phyloP scores from a whole-genome alignment of 169 alveolate species.

The Perkinsus olseni region DNA sequence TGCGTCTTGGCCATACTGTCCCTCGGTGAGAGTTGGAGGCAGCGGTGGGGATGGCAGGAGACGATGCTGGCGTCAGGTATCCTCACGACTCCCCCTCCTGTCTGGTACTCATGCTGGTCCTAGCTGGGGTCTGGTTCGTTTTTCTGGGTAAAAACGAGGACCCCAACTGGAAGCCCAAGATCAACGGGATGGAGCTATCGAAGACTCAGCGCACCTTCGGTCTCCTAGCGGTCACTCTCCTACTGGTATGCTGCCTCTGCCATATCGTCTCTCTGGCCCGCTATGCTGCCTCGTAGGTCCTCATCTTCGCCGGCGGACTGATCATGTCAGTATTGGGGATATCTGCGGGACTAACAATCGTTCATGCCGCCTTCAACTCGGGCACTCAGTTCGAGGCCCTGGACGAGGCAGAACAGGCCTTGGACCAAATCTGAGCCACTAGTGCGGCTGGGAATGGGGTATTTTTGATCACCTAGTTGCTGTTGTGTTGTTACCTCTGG shows the following conservation, averaged over 20 bases:
- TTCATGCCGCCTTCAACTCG: not conserved
- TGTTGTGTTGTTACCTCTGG: too few species aligned
- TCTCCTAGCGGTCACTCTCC: not conserved
- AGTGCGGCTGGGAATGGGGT: not conserved
- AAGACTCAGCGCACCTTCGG: not conserved
- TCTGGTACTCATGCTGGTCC: not conserved
- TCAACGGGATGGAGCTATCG: not conserved
- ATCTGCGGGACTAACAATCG: not conserved
- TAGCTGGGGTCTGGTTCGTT: not conserved
- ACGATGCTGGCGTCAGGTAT: not conserved
- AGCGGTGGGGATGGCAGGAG: too few species aligned
- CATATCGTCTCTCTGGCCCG: not conserved
- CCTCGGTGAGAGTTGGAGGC: not conserved
- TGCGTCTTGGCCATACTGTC: not conserved
- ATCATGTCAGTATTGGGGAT: not conserved
- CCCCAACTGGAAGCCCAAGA: not conserved
- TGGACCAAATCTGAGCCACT: not conserved
- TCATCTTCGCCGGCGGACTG: not conserved
- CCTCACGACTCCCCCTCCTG: not conserved
- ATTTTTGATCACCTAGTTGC: not conserved
- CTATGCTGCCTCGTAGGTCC: not conserved
- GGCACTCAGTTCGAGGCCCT: not conserved
- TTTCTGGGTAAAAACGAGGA: not conserved
- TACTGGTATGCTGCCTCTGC: not conserved
- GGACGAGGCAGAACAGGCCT: not conserved